A percentile compares a stretch with the other conserved stretches of the same genome.
Evolutionary conservation across 1,284 basidiomycete species (phyloP).

Genomic region (Singerocomus rubriflavus): DNA sequence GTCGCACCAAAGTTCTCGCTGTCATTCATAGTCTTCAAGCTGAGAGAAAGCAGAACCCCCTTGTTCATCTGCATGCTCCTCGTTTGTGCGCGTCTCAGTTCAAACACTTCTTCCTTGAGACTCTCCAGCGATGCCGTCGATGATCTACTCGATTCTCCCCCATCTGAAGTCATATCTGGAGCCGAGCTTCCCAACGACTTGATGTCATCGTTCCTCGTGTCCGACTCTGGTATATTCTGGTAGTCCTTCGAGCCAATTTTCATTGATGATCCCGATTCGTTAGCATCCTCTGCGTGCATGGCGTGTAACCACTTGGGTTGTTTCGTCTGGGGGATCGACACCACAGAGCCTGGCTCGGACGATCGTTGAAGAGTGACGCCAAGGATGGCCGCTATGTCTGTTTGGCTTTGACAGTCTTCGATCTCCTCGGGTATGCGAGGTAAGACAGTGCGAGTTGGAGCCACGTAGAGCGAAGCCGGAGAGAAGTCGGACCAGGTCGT

Average conservation of each 20-base stretch:
- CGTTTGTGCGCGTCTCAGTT: conserved; percentile 43
- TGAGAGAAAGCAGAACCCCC: conserved; percentile 38
- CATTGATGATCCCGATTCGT: neutral
- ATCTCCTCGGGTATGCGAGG: conserved; percentile 31
- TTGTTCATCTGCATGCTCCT: conserved; percentile 48
- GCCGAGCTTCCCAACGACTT: conserved; percentile 24
- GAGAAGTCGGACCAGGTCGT: conserved; percentile 35
- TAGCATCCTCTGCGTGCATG: neutral
- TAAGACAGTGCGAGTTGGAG: conserved; percentile 21
- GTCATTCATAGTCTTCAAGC: conserved; percentile 15
- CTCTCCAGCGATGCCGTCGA: conserved; percentile 27
- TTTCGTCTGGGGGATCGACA: neutral
- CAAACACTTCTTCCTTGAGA: conserved; percentile 36
- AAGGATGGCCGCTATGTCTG: conserved; percentile 7
- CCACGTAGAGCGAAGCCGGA: conserved; percentile 18
- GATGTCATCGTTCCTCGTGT: conserved; percentile 18
- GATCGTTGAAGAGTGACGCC: conserved; percentile 13
- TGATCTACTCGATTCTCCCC: conserved; percentile 23
- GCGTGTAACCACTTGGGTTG: neutral
- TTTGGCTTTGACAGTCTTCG: conserved; percentile 26
- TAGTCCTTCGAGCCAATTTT: neutral
- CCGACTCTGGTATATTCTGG: neutral
- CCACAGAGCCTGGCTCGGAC: conserved; percentile 6
- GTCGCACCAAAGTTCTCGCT: conserved; percentile 15
- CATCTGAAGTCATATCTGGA: conserved; percentile 30